phyloP scores from a whole-genome alignment of 345 rosid genomes.

The Aegle marmelos region DNA sequence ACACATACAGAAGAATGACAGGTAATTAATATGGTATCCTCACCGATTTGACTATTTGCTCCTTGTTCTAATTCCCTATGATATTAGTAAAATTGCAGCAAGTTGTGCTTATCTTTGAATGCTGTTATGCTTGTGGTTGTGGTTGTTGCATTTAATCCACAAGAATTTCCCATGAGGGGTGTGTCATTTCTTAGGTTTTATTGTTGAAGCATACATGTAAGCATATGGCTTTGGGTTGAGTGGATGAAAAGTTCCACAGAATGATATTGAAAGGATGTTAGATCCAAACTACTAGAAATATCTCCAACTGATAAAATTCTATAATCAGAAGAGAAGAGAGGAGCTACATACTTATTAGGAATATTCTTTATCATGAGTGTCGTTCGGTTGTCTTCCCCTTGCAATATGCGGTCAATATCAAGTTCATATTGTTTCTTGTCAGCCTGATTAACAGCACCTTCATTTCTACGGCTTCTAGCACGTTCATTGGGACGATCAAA shows the following conservation, averaged over 20 bases:
- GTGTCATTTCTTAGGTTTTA: background rate
- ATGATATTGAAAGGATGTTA: background rate
- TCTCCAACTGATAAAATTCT: background rate
- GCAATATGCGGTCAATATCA: constrained; percentile 51
- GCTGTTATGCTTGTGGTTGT: background rate
- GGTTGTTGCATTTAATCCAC: background rate
- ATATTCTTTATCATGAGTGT: constrained; percentile 79
- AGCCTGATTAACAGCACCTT: constrained; percentile 37
- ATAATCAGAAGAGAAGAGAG: background rate
- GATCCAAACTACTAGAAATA: background rate
- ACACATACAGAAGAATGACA: background rate
- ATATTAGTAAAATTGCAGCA: background rate
- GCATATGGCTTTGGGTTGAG: background rate
- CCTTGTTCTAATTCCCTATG: background rate
- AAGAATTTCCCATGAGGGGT: background rate
- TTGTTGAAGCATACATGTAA: background rate
- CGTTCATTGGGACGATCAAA: constrained; percentile 47
- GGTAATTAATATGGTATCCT: background rate
- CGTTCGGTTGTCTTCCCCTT: constrained; percentile 60
- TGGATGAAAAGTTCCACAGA: background rate
- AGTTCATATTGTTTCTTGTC: constrained; percentile 68
- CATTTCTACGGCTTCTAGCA: constrained; percentile 56
- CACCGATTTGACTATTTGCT: background rate
- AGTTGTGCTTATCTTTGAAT: background rate
- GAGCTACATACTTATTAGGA: constrained; percentile 62